Base-by-base conservation (phyloP, 1,284 basidiomycete species). In the Exobasidium cylindrosporum region DNA sequence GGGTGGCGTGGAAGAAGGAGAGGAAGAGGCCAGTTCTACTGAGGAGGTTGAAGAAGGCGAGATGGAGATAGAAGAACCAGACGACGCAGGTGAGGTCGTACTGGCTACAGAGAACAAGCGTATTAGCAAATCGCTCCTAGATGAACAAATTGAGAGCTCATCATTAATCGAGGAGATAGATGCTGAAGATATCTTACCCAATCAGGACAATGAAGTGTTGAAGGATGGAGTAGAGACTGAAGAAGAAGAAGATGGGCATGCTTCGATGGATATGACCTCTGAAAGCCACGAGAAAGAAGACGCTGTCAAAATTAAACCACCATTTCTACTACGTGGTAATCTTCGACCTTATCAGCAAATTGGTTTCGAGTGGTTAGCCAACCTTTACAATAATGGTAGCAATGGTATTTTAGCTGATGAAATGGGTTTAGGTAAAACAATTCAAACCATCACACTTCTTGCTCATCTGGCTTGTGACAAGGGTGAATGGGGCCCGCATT, bases 401-500 rank as follows among this genome's bases (percentile, higher is more conserved):
- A 97, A 98, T 80, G 94, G 94, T 1, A 96, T 97, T 64, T 83
- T 95, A 46, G 92, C 91, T 26, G 82, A 82, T 68, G 82, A 82
- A 66, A 82, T 82, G 82, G 46, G 54, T 40, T 73, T 62, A 67
- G 94, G 93, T 54, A 97, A 97, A 84, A 97, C 94, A 0, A 96
- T 97, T 60, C 94, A 97, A 80, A 97, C 94, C 0, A 97, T 97
- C 63, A 84, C 93, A 1, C 83, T 97, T 3, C 84, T 97, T 0
- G 94, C 91, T 7, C 92, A 97, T 81, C 85, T 97, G 13, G 93
- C 93, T 14, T 96, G 93, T 78, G 91, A 95, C 80, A 85, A 88
- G 57, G 94, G 94, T 4, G 91, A 95, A 63, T 97, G 94, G 93
- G 95, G 95, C 0, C 94, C 94, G 1, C 94, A 97, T 82, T 85